Percentiles rank a stretch among this genome's conserved stretches.
Evolutionary conservation across 139 green algal species (phyloP).

Genomic region (Trebouxia sp.): DNA sequence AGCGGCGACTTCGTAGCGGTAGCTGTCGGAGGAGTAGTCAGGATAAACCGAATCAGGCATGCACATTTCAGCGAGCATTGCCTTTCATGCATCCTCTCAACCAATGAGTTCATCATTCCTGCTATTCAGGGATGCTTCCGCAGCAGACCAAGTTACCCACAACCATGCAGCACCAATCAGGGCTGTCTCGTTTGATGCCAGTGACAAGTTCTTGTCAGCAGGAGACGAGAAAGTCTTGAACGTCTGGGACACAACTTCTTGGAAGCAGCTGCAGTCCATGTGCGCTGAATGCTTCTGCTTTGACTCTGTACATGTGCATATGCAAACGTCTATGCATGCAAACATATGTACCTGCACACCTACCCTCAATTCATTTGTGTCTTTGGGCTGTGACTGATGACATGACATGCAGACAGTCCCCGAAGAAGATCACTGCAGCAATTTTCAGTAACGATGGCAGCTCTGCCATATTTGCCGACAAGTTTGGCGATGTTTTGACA

Average conservation of each 20-base stretch:
- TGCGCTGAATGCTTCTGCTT: not conserved
- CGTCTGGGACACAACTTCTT: not conserved
- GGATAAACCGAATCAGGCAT: not conserved
- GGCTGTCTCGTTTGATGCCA: not conserved
- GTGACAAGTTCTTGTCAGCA: not conserved
- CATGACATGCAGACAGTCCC: not conserved
- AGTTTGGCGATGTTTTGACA: conserved; percentile 82
- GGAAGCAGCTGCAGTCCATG: not conserved
- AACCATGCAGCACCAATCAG: not conserved
- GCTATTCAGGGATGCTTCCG: not conserved
- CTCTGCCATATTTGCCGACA: conserved; percentile 73
- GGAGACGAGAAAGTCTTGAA: conserved; percentile 7
- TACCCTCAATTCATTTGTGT: not conserved
- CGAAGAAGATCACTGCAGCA: conserved; percentile 72
- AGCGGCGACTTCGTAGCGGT: not conserved
- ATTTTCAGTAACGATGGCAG: conserved; percentile 58
- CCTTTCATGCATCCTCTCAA: no score
- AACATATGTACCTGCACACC: not conserved
- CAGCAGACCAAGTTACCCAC: not conserved
- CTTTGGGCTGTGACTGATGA: not conserved
- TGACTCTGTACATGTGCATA: not conserved
- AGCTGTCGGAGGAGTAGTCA: not conserved
- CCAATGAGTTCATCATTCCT: not conserved
- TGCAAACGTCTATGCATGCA: not conserved
- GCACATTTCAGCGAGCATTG: not conserved